Conservation (phyloP, 192 early-diverging fungal species). For the Coemansia sp. region DNA sequence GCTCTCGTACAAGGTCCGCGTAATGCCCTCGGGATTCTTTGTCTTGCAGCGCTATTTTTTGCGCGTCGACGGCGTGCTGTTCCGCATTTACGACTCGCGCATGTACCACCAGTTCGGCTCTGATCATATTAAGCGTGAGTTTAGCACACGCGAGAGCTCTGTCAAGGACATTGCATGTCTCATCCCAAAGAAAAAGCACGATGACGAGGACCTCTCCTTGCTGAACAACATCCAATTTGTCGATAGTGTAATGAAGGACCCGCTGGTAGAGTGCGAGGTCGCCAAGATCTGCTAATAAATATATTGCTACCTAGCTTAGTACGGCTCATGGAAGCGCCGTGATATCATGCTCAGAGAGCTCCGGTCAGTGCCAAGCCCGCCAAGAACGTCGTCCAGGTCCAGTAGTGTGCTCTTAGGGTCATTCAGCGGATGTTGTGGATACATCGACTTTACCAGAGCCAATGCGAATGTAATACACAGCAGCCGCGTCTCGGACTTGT, state of each 20-base stretch:
- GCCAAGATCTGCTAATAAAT: constrained; percentile 22
- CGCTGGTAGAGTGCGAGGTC: constrained; percentile 32
- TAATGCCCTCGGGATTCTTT: constrained; percentile 93
- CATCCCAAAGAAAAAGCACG: constrained; percentile 43
- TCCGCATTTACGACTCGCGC: constrained; percentile 88
- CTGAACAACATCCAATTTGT: constrained; percentile 55
- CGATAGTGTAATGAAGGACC: constrained; percentile 39
- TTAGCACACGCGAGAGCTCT: constrained; percentile 65
- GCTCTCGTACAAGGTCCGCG: constrained; percentile 80
- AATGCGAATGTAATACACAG: constrained; percentile 31
- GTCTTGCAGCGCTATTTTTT: constrained; percentile 87
- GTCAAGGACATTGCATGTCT: constrained; percentile 58
- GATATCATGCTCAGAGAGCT: constrained; percentile 32
- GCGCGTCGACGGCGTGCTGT: constrained; percentile 92
- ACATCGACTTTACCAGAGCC: constrained; percentile 31
- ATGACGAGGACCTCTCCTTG: constrained; percentile 53
- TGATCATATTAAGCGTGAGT: constrained; percentile 68
- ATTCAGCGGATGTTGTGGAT: constrained; percentile 5
- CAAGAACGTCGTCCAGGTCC: constrained; percentile 21
- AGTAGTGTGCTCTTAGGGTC: neutral
- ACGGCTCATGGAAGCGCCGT: constrained; percentile 39
- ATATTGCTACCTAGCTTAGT: constrained; percentile 12
- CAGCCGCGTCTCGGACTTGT: constrained; percentile 29
- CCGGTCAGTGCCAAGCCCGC: constrained; percentile 26
- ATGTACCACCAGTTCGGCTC: constrained; percentile 87